A percentile compares a stretch with the other conserved stretches of the same genome.
Conservation (phyloP, 331 rosid species). For the Acacia pycnantha region DNA sequence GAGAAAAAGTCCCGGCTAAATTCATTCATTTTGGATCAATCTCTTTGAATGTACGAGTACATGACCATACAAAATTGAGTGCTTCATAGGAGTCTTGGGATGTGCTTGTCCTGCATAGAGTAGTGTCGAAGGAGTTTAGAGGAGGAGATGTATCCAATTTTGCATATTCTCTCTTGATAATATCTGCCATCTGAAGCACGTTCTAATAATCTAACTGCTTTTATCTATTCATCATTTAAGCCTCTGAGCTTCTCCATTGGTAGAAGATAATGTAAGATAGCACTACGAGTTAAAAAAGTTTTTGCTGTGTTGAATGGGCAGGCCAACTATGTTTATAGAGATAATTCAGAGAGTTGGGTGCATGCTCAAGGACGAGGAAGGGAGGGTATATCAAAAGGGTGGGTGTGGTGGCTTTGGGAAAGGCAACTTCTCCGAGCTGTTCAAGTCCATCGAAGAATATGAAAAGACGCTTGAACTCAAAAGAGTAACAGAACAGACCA, state of each 20-base stretch:
- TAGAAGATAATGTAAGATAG: no score
- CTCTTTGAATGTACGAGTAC: neutral
- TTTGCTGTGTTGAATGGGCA: conserved; percentile 29
- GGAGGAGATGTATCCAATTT: neutral
- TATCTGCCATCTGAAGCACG: neutral
- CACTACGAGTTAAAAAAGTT: conserved; percentile 1
- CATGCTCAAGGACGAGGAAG: conserved; percentile 70
- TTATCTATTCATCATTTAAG: neutral
- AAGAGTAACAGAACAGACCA: conserved; percentile 28
- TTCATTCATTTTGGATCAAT: neutral
- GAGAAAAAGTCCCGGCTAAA: neutral
- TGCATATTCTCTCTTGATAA: neutral
- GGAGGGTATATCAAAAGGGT: conserved; percentile 75
- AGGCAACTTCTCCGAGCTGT: conserved; percentile 93
- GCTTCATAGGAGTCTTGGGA: neutral
- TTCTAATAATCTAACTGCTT: neutral
- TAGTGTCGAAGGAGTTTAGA: neutral
- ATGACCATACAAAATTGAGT: neutral
- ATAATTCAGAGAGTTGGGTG: conserved; percentile 95
- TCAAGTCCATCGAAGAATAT: conserved; percentile 92
- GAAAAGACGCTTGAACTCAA: conserved; percentile 37
- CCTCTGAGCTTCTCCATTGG: neutral
- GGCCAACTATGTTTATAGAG: conserved; percentile 92
- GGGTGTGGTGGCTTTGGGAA: conserved; percentile 98
- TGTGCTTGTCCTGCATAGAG: neutral